Conservation (phyloP, 306 rosid genomes). For the Begonia fuchsioides region DNA sequence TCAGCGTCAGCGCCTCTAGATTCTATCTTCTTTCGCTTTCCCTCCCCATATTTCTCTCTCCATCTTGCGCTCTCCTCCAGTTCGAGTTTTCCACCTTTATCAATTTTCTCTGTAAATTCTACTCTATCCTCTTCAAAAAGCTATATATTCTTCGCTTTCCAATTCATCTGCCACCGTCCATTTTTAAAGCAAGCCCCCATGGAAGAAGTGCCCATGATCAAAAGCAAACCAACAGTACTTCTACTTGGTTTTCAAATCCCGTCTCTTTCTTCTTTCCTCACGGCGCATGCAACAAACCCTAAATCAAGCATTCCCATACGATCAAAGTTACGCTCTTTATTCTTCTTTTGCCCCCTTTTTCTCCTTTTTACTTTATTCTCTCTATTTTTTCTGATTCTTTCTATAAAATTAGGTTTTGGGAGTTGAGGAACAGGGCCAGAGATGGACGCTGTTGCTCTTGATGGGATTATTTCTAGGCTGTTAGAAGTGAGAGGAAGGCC, state of each 20-base stretch:
- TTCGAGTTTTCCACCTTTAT: neutral
- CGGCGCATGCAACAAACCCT: constrained; percentile 9
- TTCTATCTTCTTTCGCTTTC: neutral
- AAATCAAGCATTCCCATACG: constrained; percentile 4
- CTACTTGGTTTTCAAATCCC: neutral
- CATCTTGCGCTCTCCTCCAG: neutral
- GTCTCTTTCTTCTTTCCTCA: constrained; percentile 2
- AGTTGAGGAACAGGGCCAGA: neutral
- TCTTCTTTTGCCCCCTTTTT: constrained; percentile 9
- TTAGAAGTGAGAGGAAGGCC: constrained; percentile 51
- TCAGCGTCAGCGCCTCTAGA: too few relatives aligned
- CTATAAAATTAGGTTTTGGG: constrained; percentile 6
- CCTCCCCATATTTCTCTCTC: neutral
- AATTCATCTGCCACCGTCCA: constrained; percentile 16
- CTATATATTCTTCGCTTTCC: constrained; percentile 34
- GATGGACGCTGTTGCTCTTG: constrained; percentile 61
- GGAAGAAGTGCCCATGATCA: neutral
- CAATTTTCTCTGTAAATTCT: constrained; percentile 3
- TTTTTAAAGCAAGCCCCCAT: constrained; percentile 7
- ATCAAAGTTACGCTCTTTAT: constrained; percentile 14
- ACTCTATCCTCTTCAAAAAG: constrained; percentile 12
- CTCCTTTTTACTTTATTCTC: constrained; percentile 2
- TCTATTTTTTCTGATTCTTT: neutral
- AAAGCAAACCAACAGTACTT: constrained; percentile 1
- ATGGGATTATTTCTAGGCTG: constrained; percentile 48